Evolutionary conservation across 805 yeast species (phyloP).

Genomic region (Ogataea methylovora): DNA sequence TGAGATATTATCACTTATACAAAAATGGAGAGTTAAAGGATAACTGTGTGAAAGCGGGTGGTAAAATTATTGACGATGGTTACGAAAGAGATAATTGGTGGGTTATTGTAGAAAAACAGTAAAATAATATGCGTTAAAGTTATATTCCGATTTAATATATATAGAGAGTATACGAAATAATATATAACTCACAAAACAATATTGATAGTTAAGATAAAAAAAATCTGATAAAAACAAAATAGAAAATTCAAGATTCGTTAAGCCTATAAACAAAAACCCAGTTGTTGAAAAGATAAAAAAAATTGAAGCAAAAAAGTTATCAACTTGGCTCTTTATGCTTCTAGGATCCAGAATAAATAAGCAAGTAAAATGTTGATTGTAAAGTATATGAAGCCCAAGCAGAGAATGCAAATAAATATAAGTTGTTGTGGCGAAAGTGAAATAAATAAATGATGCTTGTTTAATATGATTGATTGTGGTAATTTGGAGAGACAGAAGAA

Average conservation of each 20-base stretch:
- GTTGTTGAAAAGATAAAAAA: too few relatives aligned
- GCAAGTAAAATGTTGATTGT: too few relatives aligned
- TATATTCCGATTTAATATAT: background rate
- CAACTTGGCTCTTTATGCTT: too few relatives aligned
- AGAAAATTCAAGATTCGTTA: too few relatives aligned
- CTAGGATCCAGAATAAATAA: too few relatives aligned
- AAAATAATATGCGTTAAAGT: too few relatives aligned
- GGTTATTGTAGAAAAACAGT: slow-evolving; percentile 39
- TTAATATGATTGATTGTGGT: slow-evolving; percentile 6
- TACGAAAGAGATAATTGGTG: slow-evolving; percentile 97
- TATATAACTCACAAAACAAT: background rate
- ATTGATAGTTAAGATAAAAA: background rate
- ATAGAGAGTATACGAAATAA: background rate
- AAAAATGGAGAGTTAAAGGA: slow-evolving; percentile 73
- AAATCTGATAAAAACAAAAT: background rate
- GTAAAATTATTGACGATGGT: slow-evolving; percentile 57
- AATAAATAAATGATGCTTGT: too few relatives aligned
- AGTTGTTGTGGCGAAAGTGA: too few relatives aligned
- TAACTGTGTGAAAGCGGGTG: slow-evolving; percentile 70
- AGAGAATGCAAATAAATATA: too few relatives aligned
- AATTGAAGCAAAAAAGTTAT: too few relatives aligned
- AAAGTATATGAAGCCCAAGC: background rate
- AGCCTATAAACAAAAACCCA: too few relatives aligned
- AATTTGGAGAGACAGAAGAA: slow-evolving; percentile 11
- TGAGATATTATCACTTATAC: slow-evolving; percentile 86